Conservation (phyloP, 345 rosid species). For the Ceriops tagal region DNA sequence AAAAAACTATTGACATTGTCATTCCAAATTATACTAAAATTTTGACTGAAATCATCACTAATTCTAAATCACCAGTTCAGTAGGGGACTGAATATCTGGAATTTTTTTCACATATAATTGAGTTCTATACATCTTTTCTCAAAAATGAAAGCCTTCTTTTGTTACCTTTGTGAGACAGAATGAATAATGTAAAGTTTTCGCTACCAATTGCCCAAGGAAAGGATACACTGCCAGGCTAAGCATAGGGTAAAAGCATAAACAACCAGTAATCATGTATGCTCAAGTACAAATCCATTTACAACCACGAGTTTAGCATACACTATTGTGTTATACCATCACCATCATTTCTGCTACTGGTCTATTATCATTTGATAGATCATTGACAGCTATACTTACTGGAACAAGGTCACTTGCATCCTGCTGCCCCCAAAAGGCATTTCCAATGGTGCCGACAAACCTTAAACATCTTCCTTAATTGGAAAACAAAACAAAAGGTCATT, state of each 20-base stretch:
- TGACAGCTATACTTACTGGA: background rate
- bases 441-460: conserved; percentile 28
- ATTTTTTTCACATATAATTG: too few relatives aligned
- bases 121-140: too few relatives aligned
- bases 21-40: too few relatives aligned
- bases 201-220: too few relatives aligned
- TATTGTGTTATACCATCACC: conserved; percentile 5
- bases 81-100: too few relatives aligned
- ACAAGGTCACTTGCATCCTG: conserved; percentile 7
- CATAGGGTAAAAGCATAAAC: background rate
- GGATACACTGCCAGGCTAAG: background rate
- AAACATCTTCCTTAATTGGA: conserved; percentile 8
- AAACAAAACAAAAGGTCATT: conserved; percentile 9
- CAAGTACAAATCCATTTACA: conserved; percentile 6
- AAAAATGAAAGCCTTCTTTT: too few relatives aligned
- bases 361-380: background rate
- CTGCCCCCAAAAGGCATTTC: conserved; percentile 18
- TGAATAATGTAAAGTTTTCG: too few relatives aligned
- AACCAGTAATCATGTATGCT: conserved; percentile 1
- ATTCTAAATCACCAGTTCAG: too few relatives aligned
- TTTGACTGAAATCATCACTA: too few relatives aligned
- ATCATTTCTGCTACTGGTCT: conserved; percentile 10
- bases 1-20: too few relatives aligned
- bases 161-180: too few relatives aligned
- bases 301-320: conserved; percentile 8